Percentiles rank a stretch among this genome's conserved stretches.
Evolutionary conservation across 345 rosid genomes (phyloP).

Genomic region (Ceriops zippeliana): DNA sequence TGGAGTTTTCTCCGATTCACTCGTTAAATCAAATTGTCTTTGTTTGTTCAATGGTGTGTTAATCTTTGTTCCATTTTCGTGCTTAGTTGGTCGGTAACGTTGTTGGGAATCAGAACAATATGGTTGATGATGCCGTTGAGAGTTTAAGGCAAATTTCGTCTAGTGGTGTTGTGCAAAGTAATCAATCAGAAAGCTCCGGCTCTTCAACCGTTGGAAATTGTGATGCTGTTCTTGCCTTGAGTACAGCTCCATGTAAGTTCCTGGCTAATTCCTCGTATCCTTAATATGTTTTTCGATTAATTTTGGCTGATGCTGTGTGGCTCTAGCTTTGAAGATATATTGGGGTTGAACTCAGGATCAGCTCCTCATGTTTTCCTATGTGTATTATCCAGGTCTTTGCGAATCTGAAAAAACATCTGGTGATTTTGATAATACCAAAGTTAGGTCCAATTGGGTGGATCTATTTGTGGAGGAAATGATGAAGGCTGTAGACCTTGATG

Average conservation of each 20-base stretch:
- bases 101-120: slow-evolving; percentile 33
- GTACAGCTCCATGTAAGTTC: slow-evolving; percentile 21
- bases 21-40: neutral
- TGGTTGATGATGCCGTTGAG: slow-evolving; percentile 44
- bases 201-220: slow-evolving; percentile 18
- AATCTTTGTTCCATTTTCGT: slow-evolving; percentile 2
- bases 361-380: neutral
- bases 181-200: slow-evolving; percentile 14
- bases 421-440: slow-evolving; percentile 10
- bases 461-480: slow-evolving; percentile 46
- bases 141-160: slow-evolving; percentile 30
- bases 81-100: slow-evolving; percentile 32
- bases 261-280: neutral
- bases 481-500: slow-evolving; percentile 33
- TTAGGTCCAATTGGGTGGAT: slow-evolving; percentile 49
- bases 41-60: neutral
- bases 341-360: neutral
- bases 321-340: too few species aligned
- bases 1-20: too few species aligned
- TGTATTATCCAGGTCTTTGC: slow-evolving; percentile 20
- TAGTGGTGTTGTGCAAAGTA: slow-evolving; percentile 13
- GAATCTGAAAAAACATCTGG: slow-evolving; percentile 12
- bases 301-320: neutral
- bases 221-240: slow-evolving; percentile 9
- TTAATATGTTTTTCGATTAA: neutral